Conservation (phyloP, 2,329 filamentous ascomycete genomes). For the Penicillium fuscoglaucum region DNA sequence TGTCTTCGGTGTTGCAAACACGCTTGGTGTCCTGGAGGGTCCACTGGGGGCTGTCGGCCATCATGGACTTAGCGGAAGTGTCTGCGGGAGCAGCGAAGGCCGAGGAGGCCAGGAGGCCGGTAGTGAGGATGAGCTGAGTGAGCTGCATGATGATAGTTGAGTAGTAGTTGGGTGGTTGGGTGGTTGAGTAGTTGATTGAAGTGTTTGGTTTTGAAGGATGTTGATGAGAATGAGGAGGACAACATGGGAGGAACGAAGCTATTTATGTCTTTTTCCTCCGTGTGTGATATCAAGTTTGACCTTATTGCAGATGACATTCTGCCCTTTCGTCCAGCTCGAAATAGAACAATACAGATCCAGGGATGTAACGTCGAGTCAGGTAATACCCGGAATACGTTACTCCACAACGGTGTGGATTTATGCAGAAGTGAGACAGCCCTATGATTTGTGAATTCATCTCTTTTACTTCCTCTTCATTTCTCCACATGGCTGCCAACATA, state of each 20-base stretch:
- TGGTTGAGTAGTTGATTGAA: not conserved
- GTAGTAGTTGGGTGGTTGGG: constrained; percentile 4
- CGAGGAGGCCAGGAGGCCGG: constrained; percentile 38
- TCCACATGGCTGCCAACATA: constrained; percentile 1
- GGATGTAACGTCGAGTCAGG: constrained; percentile 6
- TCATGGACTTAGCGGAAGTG: constrained; percentile 39
- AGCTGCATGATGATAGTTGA: constrained; percentile 45
- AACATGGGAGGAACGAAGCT: not conserved
- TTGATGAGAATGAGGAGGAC: not conserved
- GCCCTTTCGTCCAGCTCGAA: not conserved
- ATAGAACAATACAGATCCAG: not conserved
- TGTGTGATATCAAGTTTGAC: not conserved
- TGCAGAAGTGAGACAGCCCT: constrained; percentile 3
- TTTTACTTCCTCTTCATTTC: not conserved
- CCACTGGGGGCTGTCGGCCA: constrained; percentile 45
- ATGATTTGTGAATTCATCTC: constrained; percentile 5
- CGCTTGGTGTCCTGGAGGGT: constrained; percentile 46
- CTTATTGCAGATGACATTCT: not conserved
- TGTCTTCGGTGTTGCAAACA: constrained; percentile 43
- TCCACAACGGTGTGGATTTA: constrained; percentile 3
- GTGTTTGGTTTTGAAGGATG: not conserved
- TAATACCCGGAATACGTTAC: not conserved
- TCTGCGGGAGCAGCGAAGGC: constrained; percentile 39
- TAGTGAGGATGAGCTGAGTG: constrained; percentile 40
- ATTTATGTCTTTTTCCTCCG: not conserved